Percentiles rank a stretch among this genome's conserved stretches.
These are phyloP conservation scores for Hordeum pubiflorum DNA, from an alignment of 202 grass and related monocot species.

Conservation along the genomic window DNA sequence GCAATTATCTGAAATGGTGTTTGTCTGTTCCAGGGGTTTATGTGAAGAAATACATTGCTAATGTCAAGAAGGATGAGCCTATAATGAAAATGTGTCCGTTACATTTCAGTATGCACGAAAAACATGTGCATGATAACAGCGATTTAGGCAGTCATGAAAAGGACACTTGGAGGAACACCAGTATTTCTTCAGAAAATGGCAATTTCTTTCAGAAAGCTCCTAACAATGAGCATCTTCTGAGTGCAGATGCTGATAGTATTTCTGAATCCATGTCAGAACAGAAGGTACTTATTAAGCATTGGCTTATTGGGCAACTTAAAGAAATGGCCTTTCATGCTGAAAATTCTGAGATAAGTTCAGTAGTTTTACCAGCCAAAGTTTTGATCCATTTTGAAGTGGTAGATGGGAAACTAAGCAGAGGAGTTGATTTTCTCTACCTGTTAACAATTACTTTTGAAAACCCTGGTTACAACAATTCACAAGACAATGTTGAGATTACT, in stretches of 20 bases:
- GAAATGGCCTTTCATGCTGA: constrained; percentile 42
- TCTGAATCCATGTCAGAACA: constrained; percentile 42
- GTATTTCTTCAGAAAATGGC: constrained; percentile 18
- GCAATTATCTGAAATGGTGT: constrained; percentile 17
- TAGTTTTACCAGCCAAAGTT: constrained; percentile 61
- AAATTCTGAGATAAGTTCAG: constrained; percentile 29
- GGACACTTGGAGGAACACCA: constrained; percentile 25
- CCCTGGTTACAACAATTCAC: constrained; percentile 29
- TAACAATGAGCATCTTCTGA: constrained; percentile 37
- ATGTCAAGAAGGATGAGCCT: constrained; percentile 47
- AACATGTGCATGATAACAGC: constrained; percentile 36
- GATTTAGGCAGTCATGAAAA: constrained; percentile 37
- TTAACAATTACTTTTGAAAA: constrained; percentile 53
- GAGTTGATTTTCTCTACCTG: constrained; percentile 57
- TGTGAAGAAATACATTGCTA: constrained; percentile 46
- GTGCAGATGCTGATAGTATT: constrained; percentile 31
- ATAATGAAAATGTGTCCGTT: constrained; percentile 54
- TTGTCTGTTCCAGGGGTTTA: constrained; percentile 67
- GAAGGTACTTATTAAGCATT: constrained; percentile 66
- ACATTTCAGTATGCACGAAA: constrained; percentile 41
- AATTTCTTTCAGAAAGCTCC: not conserved
- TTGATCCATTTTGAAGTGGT: constrained; percentile 81
- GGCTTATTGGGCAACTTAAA: constrained; percentile 66
- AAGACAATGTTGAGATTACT: constrained; percentile 51
- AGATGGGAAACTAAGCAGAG: constrained; percentile 41